Evolutionary conservation across 805 yeast genomes (phyloP).

Genomic region (Starmerella powellii): DNA sequence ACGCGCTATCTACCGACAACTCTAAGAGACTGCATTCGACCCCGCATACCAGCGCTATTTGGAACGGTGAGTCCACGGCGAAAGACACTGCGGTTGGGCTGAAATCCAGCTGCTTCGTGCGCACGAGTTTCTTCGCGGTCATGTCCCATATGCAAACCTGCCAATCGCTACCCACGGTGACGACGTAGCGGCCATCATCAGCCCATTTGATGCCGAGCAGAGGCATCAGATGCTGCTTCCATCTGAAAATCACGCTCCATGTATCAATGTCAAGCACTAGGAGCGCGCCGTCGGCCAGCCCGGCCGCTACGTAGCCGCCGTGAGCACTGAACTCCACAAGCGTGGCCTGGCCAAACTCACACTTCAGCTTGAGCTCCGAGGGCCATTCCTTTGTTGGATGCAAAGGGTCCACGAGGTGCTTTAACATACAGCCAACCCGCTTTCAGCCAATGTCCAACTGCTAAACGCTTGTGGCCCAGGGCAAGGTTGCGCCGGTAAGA

Average conservation of each 20-base stretch:
- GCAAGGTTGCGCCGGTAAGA: background rate
- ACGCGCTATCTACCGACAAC: background rate
- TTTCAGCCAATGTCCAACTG: too few relatives aligned
- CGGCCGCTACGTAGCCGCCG: slow-evolving; percentile 13
- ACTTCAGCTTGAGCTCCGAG: slow-evolving; percentile 6
- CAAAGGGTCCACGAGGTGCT: slow-evolving; percentile 17
- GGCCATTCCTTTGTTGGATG: slow-evolving; percentile 16
- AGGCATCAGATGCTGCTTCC: slow-evolving; percentile 8
- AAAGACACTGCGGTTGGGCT: slow-evolving; percentile 7
- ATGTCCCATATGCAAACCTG: slow-evolving; percentile 13
- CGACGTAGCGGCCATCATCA: slow-evolving; percentile 5
- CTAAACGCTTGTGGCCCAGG: too few relatives aligned
- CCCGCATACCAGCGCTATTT: slow-evolving; percentile 1
- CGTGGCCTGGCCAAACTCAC: slow-evolving; percentile 12
- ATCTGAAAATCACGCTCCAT: slow-evolving; percentile 9
- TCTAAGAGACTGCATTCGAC: background rate
- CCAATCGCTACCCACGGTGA: slow-evolving; percentile 17
- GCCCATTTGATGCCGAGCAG: slow-evolving; percentile 14
- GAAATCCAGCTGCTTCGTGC: slow-evolving; percentile 8
- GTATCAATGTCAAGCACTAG: slow-evolving; percentile 13
- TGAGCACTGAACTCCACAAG: slow-evolving; percentile 10
- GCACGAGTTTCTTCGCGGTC: background rate
- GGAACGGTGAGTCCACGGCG: background rate
- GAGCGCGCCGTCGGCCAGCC: slow-evolving; percentile 14
- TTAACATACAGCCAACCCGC: slow-evolving; percentile 2